Evolutionary conservation across 2,329 filamentous ascomycete species (phyloP).

Genomic region (Aspergillus terreus): DNA sequence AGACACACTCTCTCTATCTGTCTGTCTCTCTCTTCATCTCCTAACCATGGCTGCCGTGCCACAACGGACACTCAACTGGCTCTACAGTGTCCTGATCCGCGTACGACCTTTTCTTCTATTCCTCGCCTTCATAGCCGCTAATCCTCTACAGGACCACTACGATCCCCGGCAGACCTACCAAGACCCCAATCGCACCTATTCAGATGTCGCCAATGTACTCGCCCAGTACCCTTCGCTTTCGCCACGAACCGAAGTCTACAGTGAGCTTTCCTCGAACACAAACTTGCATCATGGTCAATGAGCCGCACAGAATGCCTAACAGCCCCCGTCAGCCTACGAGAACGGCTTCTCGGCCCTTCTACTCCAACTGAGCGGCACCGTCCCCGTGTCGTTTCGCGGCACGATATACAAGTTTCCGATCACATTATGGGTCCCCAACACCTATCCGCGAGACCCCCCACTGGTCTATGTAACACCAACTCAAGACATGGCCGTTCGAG

Average conservation of each 20-base stretch:
- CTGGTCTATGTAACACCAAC: conserved; percentile 86
- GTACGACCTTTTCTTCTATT: conserved; percentile 41
- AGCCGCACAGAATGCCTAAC: background rate
- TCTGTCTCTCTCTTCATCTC: conserved; percentile 6
- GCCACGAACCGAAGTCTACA: conserved; percentile 91
- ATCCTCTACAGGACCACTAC: conserved; percentile 29
- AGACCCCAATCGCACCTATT: conserved; percentile 89
- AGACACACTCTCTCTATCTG: background rate
- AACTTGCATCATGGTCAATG: too few species aligned
- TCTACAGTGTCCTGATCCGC: conserved; percentile 83
- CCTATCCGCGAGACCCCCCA: conserved; percentile 81
- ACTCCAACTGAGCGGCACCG: conserved; percentile 77
- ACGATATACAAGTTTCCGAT: conserved; percentile 87
- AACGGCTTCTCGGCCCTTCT: conserved; percentile 83
- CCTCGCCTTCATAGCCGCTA: background rate
- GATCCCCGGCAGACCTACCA: conserved; percentile 71
- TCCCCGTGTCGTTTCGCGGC: conserved; percentile 89
- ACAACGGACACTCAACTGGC: conserved; percentile 89
- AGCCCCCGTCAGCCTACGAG: conserved; percentile 66
- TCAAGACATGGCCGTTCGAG: conserved; percentile 81
- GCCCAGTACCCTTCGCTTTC: conserved; percentile 74
- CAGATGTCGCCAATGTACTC: conserved; percentile 80
- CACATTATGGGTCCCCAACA: conserved; percentile 87
- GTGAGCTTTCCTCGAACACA: conserved; percentile 48
- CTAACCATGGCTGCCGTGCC: conserved; percentile 63